These are phyloP conservation scores for Dendrobium nobile DNA, from an alignment of 106 monocot species.

Conservation along the genomic window DNA sequence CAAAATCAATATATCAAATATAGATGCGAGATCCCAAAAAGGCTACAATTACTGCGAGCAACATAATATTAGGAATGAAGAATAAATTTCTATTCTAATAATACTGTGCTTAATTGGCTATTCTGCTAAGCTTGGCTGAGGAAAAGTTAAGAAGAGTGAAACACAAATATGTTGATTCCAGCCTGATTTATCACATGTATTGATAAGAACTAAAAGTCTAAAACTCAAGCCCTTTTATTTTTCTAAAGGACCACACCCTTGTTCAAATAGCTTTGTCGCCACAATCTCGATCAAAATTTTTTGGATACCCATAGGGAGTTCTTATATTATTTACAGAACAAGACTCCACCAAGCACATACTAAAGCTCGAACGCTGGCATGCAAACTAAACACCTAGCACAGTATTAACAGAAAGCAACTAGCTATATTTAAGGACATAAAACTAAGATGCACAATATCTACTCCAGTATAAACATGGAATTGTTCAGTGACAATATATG, in stretches of 20 bases:
- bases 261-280: background rate
- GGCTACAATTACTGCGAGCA: too few species aligned
- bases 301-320: background rate
- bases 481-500: background rate
- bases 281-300: background rate
- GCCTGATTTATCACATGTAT: background rate
- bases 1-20: too few species aligned
- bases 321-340: background rate
- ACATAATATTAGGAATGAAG: too few species aligned
- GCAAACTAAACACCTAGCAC: background rate
- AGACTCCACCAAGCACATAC: background rate
- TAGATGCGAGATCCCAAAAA: too few species aligned
- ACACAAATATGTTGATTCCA: too few species aligned
- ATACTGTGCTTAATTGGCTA: too few species aligned
- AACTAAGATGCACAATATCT: background rate
- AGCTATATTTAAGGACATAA: background rate
- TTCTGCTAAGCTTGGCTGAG: too few species aligned
- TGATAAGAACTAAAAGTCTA: background rate
- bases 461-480: background rate
- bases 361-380: background rate
- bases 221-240: background rate
- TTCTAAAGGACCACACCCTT: background rate
- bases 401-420: background rate
- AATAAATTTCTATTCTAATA: too few species aligned
- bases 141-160: too few species aligned